Evolutionary conservation across 805 yeast genomes (phyloP).

Genomic region (Suhomyces vadensis): DNA sequence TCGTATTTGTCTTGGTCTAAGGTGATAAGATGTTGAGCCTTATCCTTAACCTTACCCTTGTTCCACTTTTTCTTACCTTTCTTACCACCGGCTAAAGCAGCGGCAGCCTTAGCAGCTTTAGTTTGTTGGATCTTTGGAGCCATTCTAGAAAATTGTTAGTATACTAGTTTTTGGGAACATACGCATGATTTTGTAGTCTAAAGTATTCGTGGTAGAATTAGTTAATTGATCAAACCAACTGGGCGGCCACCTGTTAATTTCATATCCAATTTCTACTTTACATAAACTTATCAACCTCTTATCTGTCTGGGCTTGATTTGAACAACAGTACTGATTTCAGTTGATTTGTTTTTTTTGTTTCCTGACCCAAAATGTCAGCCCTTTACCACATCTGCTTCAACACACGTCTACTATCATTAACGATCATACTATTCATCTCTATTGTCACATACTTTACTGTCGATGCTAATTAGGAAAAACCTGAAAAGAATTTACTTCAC

Average conservation of each 20-base stretch:
- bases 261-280: no score
- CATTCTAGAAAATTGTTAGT: constrained; percentile 57
- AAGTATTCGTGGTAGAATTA: neutral
- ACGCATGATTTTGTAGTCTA: neutral
- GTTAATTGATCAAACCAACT: neutral
- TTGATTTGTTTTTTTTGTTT: no score
- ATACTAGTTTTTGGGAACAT: no score
- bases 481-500: constrained; percentile 4
- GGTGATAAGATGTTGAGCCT: constrained; percentile 97
- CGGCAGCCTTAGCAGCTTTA: constrained; percentile 99
- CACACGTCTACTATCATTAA: neutral
- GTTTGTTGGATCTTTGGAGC: constrained; percentile 99
- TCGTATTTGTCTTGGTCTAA: constrained; percentile 98
- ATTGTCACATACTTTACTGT: constrained; percentile 30
- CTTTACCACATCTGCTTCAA: no score
- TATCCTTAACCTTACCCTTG: constrained; percentile 99
- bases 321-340: no score
- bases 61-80: constrained; percentile 99
- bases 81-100: constrained; percentile 99
- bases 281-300: no score
- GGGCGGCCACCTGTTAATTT: no score
- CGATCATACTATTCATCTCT: neutral
- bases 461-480: constrained; percentile 24
- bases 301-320: no score
- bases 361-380: no score